Evolutionary conservation across 805 yeast genomes (phyloP), one percentile per base, ranked within the genome.

Genomic region (Yueomyces sp.): DNA sequence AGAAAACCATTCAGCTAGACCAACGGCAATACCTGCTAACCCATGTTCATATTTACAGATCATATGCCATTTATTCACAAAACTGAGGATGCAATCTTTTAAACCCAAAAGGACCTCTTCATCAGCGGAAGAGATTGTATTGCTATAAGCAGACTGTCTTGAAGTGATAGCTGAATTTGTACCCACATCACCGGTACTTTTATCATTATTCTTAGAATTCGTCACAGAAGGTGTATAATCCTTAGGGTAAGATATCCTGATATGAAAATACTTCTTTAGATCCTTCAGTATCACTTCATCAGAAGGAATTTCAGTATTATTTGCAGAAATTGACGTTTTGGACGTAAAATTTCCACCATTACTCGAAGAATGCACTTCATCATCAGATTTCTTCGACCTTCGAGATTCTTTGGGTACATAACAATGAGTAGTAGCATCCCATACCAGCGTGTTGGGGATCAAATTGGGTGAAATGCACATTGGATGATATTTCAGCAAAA

Each of bases 21-120:
- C 87, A 32, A 85, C 63, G 0, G 95, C 96, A 26, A 85, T 75
- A 95, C 95, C 87, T 3, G 90, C 72, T 53, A 87, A 68, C 0
- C 94, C 88, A 39, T 81, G 71, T 59, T 85, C 92, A 57, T 88
- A 88, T 51, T 77, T 78, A 43, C 85, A 74, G 45, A 79, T 69
- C 36, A 70, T 68, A 5, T 92, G 88, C 94, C 95, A 87, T 64
- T 85, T 85, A 31, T 62, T 63, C 37, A 83, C 63, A 56, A 88
- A 88, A 45, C 72, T 71, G 39, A 69, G 54, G 12, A 87, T 73
- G 4, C 94, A 70, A 36, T 65, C 62, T 53, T 82, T 80, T 47
- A 85, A 62, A 1, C 68, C 64, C 28, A 70, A 69, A 40, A 81
- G 68, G n/a, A 79, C 68, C 45, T 70, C 69, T 37, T 26, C 29